A percentile compares a stretch with the other conserved stretches of the same genome.
phyloP scores from a whole-genome alignment of 371 early-diverging fungal species.

The Rhizopus arrhizus region DNA sequence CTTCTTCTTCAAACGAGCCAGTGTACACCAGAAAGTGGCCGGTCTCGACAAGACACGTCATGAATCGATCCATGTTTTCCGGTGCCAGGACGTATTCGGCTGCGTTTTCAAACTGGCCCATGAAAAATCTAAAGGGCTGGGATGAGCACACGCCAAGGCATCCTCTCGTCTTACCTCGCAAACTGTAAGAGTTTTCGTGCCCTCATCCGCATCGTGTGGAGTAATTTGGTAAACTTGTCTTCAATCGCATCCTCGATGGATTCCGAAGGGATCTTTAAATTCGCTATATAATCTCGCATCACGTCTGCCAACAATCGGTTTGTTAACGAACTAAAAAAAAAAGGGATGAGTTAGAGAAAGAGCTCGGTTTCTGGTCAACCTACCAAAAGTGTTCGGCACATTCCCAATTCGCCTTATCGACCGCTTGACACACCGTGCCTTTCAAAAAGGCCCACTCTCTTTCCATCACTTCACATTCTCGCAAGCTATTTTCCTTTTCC shows the following conservation, averaged over 20 bases:
- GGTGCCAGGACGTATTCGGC: constrained; percentile 71
- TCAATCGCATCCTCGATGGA: constrained; percentile 52
- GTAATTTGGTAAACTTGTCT: constrained; percentile 59
- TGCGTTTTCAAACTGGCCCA: constrained; percentile 71
- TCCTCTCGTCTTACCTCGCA: constrained; percentile 44
- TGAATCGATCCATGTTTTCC: constrained; percentile 51
- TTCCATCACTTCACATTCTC: constrained; percentile 81
- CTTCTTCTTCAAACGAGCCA: constrained; percentile 63
- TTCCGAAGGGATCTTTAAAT: constrained; percentile 41
- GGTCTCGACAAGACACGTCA: constrained; percentile 62
- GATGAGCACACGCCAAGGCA: not conserved
- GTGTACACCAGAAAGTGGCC: constrained; percentile 74
- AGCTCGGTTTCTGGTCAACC: not conserved
- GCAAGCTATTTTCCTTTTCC: constrained; percentile 61
- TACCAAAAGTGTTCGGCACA: constrained; percentile 80
- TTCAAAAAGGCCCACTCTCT: constrained; percentile 79
- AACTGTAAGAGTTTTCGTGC: constrained; percentile 69
- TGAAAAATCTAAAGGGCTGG: constrained; percentile 52
- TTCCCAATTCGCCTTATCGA: constrained; percentile 75
- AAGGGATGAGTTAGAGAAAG: not conserved
- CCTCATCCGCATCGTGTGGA: constrained; percentile 68
- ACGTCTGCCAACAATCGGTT: constrained; percentile 51
- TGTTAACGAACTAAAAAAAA: constrained; percentile 42
- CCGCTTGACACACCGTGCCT: constrained; percentile 64
- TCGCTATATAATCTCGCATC: constrained; percentile 52